Conservation (phyloP, 148 eudicot genomes). For the Vaccinium myrtillus region DNA sequence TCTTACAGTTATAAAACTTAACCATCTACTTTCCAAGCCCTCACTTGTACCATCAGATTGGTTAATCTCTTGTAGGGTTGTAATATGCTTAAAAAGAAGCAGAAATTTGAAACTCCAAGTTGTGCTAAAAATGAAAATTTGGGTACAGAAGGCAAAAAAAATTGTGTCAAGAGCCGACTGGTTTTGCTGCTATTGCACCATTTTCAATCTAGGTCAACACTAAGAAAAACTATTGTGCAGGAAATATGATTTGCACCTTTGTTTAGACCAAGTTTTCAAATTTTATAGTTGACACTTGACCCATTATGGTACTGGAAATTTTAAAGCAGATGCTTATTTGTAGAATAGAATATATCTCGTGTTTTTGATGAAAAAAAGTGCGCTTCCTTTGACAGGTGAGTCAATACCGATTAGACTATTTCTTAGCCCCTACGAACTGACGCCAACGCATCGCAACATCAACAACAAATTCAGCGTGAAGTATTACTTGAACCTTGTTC, state of each 20-base stretch:
- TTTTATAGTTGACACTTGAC: not conserved
- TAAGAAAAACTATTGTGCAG: not conserved
- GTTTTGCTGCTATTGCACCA: not conserved
- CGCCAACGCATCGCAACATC: constrained; percentile 90
- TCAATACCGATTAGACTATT: constrained; percentile 90
- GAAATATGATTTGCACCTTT: not conserved
- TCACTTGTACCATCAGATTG: too few species aligned
- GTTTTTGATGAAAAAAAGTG: not conserved
- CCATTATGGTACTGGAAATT: not conserved
- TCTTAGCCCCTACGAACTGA: constrained; percentile 93
- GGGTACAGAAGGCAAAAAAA: not conserved
- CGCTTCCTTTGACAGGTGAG: constrained; percentile 57
- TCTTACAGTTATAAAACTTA: not conserved
- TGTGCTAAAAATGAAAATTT: not conserved
- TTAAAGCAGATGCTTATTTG: not conserved
- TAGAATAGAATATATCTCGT: not conserved
- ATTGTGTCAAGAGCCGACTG: not conserved
- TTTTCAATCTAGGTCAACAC: not conserved
- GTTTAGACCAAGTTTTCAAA: not conserved
- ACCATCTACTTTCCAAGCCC: too few species aligned
- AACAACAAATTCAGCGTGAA: constrained; percentile 98
- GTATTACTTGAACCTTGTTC: constrained; percentile 85
- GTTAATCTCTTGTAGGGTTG: too few species aligned
- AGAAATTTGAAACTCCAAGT: not conserved
- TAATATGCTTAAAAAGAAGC: too few species aligned